Evolutionary conservation across 441 rosid genomes (phyloP), one percentile per base, ranked within the genome.

Genomic region (Eutrema salsugineum): DNA sequence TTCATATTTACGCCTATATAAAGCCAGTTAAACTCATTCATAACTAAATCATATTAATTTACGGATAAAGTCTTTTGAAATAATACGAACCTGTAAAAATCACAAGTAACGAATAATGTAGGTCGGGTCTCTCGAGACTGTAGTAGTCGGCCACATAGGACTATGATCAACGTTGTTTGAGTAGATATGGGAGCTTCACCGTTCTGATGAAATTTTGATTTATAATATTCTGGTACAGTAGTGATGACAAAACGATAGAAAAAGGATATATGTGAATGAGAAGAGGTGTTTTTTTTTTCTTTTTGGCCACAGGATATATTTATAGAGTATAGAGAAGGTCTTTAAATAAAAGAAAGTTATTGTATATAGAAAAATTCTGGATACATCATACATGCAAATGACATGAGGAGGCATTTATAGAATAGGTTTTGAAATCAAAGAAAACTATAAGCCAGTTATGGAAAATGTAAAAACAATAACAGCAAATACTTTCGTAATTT

Each of bases 41-140:
- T 11, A 28, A 16, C 17, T 3, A 49, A 17, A 64, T 64, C 9
- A 38, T 1, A 24, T 59, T 11, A 11, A 43, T 11, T 1, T 38
- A 6, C 20, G 27, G 3, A 47, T 15, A 6, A 68, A 55, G 4
- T 32, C 2, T 6, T 35, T 46, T 20, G 6, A 60, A 60, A 30
- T 19, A 61, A 6, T 51, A 61, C 28, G 27, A 50, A 71, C 75
- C 69, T 71, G 62, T 71, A 48, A 40, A 16, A 15, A 11, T 35
- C 33, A 48, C 57, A 33, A 33, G n/a, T 10, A 33, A 43, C 16
- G 35, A 63, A 44, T 17, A 40, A 60, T 24, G 20, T 22, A 60
- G 22, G 47, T 24, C 0, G 22, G 47, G 35, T 19, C 48, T 39
- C 38, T 62, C 54, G 20, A 35, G 33, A 33, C 3, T 48, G 56